Base-by-base conservation (phyloP, 108 stramenopile genomes). In the Skeletonema grethae region DNA sequence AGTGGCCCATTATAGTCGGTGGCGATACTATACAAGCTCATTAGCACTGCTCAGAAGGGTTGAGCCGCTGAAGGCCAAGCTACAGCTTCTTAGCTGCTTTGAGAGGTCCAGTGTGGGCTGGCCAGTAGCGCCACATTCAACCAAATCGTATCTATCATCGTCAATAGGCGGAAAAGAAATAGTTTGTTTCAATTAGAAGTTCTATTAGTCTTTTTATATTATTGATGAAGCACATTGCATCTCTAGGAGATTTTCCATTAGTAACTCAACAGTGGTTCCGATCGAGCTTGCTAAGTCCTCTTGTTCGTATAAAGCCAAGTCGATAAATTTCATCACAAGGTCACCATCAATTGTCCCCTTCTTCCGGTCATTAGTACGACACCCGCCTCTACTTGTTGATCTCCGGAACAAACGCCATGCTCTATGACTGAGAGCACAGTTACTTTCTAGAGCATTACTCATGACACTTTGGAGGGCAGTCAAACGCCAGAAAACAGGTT, bases 281-380 rank as follows among this genome's bases (percentile, higher is more conserved):
- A 98, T 97, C 15, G 96, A 93, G 72, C 94, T 90, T 8, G 96
- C 95, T 30, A 98, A 80, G 65, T 97, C 97, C 75, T 95, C 94
- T 87, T 98, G 97, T 25, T 91, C 87, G 6, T 72, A 69, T n/a
- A 86, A 62, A 5, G 91, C 60, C 18, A 98, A 83, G 69, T 95
- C 90, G 2, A 83, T 84, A 67, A 86, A 97, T 53, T 87, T 79
- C 70, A 87, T 84, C 36, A 98, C 82, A 58, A 97, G 71, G 64
- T 90, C 92, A 12, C 95, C 96, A 84, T 98, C 96, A 67, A 96
- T 93, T 29, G 96, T 93, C 5, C 94, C 93, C 79, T 96, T 96
- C 72, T 93, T 96, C 32, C 93, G 69, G 29, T 91, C 90, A 39
- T 87, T 91, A 66, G 68, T 85, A 16, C 87, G 84, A 70, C 91